Evolutionary conservation across 192 early-diverging fungal genomes (phyloP), one percentile per base, ranked within the genome.

Genomic region (Coemansia sp.): DNA sequence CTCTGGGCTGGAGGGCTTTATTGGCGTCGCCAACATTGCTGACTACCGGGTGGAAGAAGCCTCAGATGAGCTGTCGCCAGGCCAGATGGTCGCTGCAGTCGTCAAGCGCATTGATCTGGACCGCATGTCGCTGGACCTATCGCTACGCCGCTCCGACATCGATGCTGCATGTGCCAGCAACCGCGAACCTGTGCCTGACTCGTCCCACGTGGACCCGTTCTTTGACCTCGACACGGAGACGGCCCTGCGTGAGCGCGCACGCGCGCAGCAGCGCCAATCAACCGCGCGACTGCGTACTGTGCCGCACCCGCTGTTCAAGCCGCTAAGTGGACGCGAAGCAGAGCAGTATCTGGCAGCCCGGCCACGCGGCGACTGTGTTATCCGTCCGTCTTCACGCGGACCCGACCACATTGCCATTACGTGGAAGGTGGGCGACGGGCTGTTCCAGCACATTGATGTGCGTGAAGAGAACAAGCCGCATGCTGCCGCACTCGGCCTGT

Each of bases 351-450:
- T 97, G 57, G 78, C 80, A 14, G 68, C 74, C 13, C 80, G 87
- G 21, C 80, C 78, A 15, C 70, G 80, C 11, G 96, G 94, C 16
- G 84, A 87, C 40, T 69, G 88, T 14, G 88, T 99, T 3, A 90
- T 99, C 52, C 84, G 94, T 9, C 92, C 93, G 5, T 97, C 94
- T 16, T 91, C 89, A 6, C 86, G 87, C 12, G 92, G 92, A n/a
- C 69, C 82, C 18, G 84, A 92, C 68, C 92, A 94, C 59, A 81
- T 99, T 12, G 87, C 91, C 1, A 87, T 97, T 16, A 97, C 93
- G 14, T 94, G 92, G 90, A 96, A 97, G 63, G 84, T 94, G 6
- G 88, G 80, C 42, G 89, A 94, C 16, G 86, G 80, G 4, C 67
- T 94, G 45, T 94, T 84, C 79, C 90, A 94, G 70, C 94, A 97